Base-by-base conservation (phyloP, 1,284 basidiomycete species). In the Cutaneotrichosporon sp. region DNA sequence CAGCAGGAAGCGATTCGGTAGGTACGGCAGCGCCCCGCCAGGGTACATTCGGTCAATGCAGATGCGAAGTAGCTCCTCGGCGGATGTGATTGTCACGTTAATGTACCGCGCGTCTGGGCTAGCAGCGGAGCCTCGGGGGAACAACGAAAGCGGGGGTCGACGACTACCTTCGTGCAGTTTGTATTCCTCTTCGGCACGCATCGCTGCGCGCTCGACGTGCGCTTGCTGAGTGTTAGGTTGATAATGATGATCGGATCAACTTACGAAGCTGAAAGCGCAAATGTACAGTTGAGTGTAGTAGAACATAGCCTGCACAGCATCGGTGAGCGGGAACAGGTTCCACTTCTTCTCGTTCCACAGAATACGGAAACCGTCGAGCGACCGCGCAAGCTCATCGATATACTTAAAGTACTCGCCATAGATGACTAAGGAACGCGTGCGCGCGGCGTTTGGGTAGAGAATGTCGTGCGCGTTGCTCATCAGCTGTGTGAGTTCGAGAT, bases 381-480 rank as follows among this genome's bases (percentile, higher is more conserved):
- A 67, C 26, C 70, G 57, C 16, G 67, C 60, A 17, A 75, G 62
- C 60, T 75, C 73, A 46, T 75, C 72, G 22, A 76, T 61, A 49
- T 72, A 75, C 51, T 73, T 74, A 64, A 70, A 70, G 50, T 70
- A 70, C 56, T 71, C 64, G 33, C 68, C 65, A 34, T 70, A 65
- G 60, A 69, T 56, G 16, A 75, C 70, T 3, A 76, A 60, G 0
- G 67, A 66, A 38, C 65, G 63, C 10, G 72, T 72, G 19, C 72
- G 64, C 2, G 66, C 65, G 14, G 68, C 61, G 52, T 70, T 72
- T 0, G 70, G 72, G 53, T 74, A 75, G 24, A 76, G 61, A n/a
- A 67, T 61, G 51, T 74, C 72, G 59, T 76, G 74, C 4, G 72
- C 72, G 46, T 70, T 75, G 43, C 62, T 65, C 70, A 74, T 72